Base-by-base conservation (phyloP, 805 yeast species). In the Metschnikowia gruessii region DNA sequence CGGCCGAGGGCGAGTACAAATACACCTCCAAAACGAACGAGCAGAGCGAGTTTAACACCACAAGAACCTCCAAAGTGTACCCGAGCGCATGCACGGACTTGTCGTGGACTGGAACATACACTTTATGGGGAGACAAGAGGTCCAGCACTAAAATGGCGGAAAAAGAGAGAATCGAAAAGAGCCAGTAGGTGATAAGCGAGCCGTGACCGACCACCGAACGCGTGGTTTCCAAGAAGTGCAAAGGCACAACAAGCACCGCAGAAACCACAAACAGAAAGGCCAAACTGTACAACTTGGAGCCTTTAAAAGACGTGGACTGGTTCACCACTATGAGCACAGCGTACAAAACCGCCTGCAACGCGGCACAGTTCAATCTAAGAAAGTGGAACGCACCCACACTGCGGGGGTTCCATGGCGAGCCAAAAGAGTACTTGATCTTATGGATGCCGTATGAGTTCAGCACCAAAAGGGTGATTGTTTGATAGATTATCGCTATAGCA, bases 161-260 rank as follows among this genome's bases (percentile, higher is more conserved):
- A 13, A 41, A 48, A 10, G 51, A 32, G 12, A 57, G 19, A 26
- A 48, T 19, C 5, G 53, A 42, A 5, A 48, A 39, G 12, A 61
- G 41, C 66, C 66, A 63, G 53, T 49, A 62, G 4, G 59, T 32
- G 40, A 64, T 52, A 12, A 57, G 50, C 2, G 66, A 53, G 10
- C 61, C 62, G 21, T 51, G 56, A 22, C 63, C 62, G 11, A 55
- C 56, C 11, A 42, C 37, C 1, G 65, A 52, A 22, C 60, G 53
- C 21, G 56, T 59, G 11, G 58, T 54, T 28, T 63, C 67, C 10
- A 53, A 36, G 11, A 43, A 37, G n/a, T 61, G 65, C 42, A 63
- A 43, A 4, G 67, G 66, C 4, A 62, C 37, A 13, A 60, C 47
- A 16, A 54, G 17, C 21, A 40, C 15, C 41, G 37, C 43, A 12